Percentiles rank a stretch among this genome's conserved stretches.
phyloP scores from a whole-genome alignment of 1,284 basidiomycete species.

The Moesziomyces sp. region DNA sequence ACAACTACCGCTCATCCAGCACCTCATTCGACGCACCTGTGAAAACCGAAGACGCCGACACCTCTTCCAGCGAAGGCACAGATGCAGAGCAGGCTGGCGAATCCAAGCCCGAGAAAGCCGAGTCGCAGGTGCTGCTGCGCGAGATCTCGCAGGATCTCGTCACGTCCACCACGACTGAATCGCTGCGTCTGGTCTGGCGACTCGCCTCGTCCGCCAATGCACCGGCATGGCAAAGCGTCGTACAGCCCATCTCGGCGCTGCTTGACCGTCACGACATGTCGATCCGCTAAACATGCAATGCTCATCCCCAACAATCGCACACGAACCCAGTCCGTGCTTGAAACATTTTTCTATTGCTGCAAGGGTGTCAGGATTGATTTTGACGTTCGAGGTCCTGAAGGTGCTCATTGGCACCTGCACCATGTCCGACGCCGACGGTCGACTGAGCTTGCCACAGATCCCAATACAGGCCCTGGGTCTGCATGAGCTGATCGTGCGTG shows the following conservation, averaged over 20 bases:
- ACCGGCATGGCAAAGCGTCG: constrained; percentile 16
- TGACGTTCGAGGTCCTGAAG: constrained; percentile 33
- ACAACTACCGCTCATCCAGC: constrained; percentile 11
- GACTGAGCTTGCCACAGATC: constrained; percentile 61
- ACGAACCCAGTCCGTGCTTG: background rate
- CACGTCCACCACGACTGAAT: constrained; percentile 22
- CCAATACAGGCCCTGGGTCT: constrained; percentile 55
- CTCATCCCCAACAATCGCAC: background rate
- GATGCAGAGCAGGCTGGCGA: background rate
- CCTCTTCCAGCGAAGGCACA: background rate
- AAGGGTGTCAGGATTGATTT: background rate
- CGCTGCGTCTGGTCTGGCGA: constrained; percentile 27
- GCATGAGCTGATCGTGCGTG: constrained; percentile 56
- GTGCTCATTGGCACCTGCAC: constrained; percentile 47
- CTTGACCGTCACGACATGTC: constrained; percentile 23
- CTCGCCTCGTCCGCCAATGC: background rate
- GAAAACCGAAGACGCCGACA: background rate
- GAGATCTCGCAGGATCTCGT: constrained; percentile 30
- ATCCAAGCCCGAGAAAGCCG: background rate
- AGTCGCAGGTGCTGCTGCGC: constrained; percentile 17
- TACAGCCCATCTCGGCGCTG: constrained; percentile 22
- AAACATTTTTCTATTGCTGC: constrained; percentile 3
- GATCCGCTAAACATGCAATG: constrained; percentile 12
- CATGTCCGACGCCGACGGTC: constrained; percentile 47
- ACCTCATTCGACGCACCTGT: no score